Percentiles rank a stretch among this genome's conserved stretches.
Evolutionary conservation across 371 early-diverging fungal species (phyloP).

Genomic region (Rhizopus stolonifer): DNA sequence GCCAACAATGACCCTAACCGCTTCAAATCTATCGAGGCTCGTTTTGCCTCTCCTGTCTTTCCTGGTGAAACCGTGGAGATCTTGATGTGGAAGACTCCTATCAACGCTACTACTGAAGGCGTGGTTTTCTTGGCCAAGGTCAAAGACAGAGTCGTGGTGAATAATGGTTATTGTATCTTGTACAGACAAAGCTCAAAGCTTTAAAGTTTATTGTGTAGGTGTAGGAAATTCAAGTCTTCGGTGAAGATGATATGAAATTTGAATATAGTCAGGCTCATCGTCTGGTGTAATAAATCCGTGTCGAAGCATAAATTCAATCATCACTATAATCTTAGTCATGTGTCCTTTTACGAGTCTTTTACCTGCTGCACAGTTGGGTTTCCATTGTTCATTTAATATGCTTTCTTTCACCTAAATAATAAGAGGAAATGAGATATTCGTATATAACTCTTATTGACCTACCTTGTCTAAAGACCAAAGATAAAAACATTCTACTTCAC

Average conservation of each 20-base stretch:
- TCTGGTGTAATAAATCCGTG: conserved; percentile 73
- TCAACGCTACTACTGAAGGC: conserved; percentile 36
- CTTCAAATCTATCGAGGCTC: conserved; percentile 64
- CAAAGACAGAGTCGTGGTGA: conserved; percentile 52
- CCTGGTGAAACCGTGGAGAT: conserved; percentile 71
- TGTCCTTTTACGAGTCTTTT: background rate
- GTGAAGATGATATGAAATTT: conserved; percentile 66
- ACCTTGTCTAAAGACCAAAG: conserved; percentile 74
- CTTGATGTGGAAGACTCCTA: conserved; percentile 70
- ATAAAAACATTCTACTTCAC: conserved; percentile 87
- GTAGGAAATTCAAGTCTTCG: conserved; percentile 70
- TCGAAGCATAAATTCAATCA: conserved; percentile 84
- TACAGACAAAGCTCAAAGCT: conserved; percentile 16
- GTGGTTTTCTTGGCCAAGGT: conserved; percentile 56
- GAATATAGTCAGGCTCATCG: conserved; percentile 80
- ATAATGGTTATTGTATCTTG: conserved; percentile 49
- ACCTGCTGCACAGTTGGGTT: conserved; percentile 82
- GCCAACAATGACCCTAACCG: conserved; percentile 55
- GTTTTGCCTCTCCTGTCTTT: conserved; percentile 73
- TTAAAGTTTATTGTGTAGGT: conserved; percentile 27
- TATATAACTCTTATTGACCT: background rate
- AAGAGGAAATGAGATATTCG: background rate
- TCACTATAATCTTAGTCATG: conserved; percentile 34
- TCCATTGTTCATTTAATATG: conserved; percentile 72
- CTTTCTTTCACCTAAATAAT: conserved; percentile 42